Evolutionary conservation across 2,329 filamentous ascomycete genomes (phyloP), one percentile per base, ranked within the genome.

Genomic region (Fusarium sulawesiense): DNA sequence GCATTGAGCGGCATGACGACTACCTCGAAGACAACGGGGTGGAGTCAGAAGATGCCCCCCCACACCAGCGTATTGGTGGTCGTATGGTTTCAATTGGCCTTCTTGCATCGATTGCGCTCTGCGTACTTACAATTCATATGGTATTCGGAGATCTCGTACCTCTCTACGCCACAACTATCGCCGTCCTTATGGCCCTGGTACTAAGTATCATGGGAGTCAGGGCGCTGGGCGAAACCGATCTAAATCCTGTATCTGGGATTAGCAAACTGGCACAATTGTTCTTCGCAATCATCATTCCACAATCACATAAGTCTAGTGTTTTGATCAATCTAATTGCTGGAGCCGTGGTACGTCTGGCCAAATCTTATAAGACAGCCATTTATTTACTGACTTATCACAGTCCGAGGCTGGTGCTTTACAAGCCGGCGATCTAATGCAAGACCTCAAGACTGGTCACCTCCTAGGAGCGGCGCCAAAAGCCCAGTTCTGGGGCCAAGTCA

Each of bases 201-300:
- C 86, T 89, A 20, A 93, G 92, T 59, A 91, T 96, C 56, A 92
- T 92, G 89, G 90, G 89, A 6, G 90, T 92, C 13, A 82, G 90
- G 32, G 89, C 90, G 2, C 80, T 92, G 0, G 89, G 89, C 12
- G 89, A 98, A 83, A 98, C 96, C 7, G 96, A 99, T 75, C 85
- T 99, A 12, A 98, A 98, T 77, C 96, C 96, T 0, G 96, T 98
- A 4, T 97, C 93, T 2, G 96, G 96, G 34, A 99, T 98, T 79
- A 95, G 92, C 77, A 99, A 99, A 82, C 87, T 99, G 5, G 97
- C 96, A 0, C 96, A 99, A 80, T 88, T 99, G 4, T 91, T 98
- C 77, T 98, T 99, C 79, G 96, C 96, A 4, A 83, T 97, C 51
- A 92, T 97, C 41, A 94, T 97, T 4, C 94, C 96, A 0, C 85